These are phyloP conservation scores for Chalciporus pseudorubinellus DNA, from an alignment of 768 basidiomycete genomes.

Conservation along the genomic window DNA sequence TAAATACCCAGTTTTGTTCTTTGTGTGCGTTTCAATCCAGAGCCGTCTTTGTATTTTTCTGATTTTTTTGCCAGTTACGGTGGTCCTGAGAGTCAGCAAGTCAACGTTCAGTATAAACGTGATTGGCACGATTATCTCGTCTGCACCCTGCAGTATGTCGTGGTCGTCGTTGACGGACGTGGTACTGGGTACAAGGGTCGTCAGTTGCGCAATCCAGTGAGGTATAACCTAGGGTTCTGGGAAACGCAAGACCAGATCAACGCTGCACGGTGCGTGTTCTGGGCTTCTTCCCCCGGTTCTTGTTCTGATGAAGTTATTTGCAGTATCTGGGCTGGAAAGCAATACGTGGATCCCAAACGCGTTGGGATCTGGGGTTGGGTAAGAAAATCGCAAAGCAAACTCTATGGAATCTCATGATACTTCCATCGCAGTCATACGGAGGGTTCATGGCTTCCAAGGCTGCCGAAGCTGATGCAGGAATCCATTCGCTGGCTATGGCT, in stretches of 20 bases:
- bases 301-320: neutral
- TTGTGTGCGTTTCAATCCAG: slow-evolving; percentile 49
- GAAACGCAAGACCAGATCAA: slow-evolving; percentile 90
- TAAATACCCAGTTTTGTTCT: slow-evolving; percentile 93
- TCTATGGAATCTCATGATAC: neutral
- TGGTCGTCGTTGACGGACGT: slow-evolving; percentile 88
- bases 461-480: slow-evolving; percentile 83
- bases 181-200: slow-evolving; percentile 94
- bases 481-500: slow-evolving; percentile 89
- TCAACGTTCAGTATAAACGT: slow-evolving; percentile 60
- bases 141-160: slow-evolving; percentile 75
- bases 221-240: slow-evolving; percentile 82
- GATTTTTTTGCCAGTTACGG: slow-evolving; percentile 61
- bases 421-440: slow-evolving; percentile 77
- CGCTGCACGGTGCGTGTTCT: slow-evolving; percentile 66
- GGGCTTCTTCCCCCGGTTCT: slow-evolving; percentile 4
- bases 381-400: slow-evolving; percentile 28
- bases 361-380: slow-evolving; percentile 99
- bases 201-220: slow-evolving; percentile 80
- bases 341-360: slow-evolving; percentile 83
- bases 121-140: slow-evolving; percentile 91
- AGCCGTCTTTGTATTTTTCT: neutral
- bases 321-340: slow-evolving; percentile 80
- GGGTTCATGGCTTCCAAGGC: slow-evolving; percentile 96
- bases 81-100: slow-evolving; percentile 83